These are phyloP conservation scores for Quercus glauca DNA, from an alignment of 306 rosid species.

Conservation along the genomic window DNA sequence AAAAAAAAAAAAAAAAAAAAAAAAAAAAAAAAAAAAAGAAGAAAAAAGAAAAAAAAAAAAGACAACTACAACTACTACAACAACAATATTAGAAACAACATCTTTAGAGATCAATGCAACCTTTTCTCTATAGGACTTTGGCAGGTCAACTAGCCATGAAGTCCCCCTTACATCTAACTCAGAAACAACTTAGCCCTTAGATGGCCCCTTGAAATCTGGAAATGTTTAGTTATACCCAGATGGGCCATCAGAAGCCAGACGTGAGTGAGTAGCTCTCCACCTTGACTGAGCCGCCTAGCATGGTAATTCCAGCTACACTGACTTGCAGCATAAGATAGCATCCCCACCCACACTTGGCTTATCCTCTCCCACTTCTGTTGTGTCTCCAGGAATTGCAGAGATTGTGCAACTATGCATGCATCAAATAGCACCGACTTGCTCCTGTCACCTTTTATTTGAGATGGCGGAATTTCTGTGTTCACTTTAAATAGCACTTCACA, in stretches of 20 bases:
- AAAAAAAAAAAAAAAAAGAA: no score
- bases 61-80: no score
- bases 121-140: no score
- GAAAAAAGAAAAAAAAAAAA: no score
- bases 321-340: constrained; percentile 25
- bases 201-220: constrained; percentile 19
- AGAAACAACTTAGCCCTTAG: background rate
- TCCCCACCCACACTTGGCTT: constrained; percentile 25
- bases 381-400: background rate
- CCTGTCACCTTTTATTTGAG: no score
- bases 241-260: constrained; percentile 26
- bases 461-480: no score
- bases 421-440: background rate
- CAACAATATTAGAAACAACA: no score
- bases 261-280: constrained; percentile 29
- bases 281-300: constrained; percentile 9
- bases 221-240: no score
- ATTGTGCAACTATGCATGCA: background rate
- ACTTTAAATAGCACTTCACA: background rate
- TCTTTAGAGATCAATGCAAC: no score
- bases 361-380: constrained; percentile 14
- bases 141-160: no score
- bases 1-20: rapidly evolving
- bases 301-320: constrained; percentile 5
- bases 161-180: no score